Conservation (phyloP, 495 filamentous ascomycete genomes). For the Aspergillus taichungensis region DNA sequence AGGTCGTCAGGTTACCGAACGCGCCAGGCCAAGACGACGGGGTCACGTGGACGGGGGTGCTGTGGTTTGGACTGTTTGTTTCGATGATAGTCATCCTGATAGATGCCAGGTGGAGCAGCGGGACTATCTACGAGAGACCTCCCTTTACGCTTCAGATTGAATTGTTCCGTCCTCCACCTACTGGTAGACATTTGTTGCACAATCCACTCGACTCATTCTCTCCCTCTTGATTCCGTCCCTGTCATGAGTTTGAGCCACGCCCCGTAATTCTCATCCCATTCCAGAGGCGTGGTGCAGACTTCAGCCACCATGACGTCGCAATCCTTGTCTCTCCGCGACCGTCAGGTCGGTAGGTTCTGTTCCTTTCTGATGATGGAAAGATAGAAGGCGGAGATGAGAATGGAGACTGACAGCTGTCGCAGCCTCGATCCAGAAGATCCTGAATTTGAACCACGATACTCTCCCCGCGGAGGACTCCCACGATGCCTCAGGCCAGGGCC, state of each 20-base stretch:
- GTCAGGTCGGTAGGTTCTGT: constrained; percentile 81
- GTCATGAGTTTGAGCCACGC: constrained; percentile 14
- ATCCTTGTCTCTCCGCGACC: constrained; percentile 78
- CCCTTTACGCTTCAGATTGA: too few species aligned
- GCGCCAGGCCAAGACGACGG: too few species aligned
- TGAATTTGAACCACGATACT: constrained; percentile 80
- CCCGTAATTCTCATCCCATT: constrained; percentile 9
- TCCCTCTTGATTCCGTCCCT: constrained; percentile 4
- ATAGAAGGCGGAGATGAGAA: constrained; percentile 10
- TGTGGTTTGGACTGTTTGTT: too few species aligned
- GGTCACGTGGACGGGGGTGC: too few species aligned
- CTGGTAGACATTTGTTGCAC: not conserved
- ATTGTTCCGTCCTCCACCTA: not conserved
- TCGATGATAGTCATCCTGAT: too few species aligned
- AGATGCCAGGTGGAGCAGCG: constrained; percentile 10
- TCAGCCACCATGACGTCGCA: constrained; percentile 56
- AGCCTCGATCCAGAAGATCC: constrained; percentile 93
- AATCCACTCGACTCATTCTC: not conserved
- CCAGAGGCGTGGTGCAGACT: not conserved
- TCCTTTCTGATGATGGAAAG: constrained; percentile 30
- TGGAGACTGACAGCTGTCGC: constrained; percentile 7
- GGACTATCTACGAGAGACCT: too few species aligned
- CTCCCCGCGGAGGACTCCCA: constrained; percentile 47
- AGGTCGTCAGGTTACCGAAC: not conserved
- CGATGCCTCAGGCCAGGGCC: constrained; percentile 46